Evolutionary conservation across 2,329 filamentous ascomycete genomes (phyloP).

Genomic region (Xylariaceae sp.): DNA sequence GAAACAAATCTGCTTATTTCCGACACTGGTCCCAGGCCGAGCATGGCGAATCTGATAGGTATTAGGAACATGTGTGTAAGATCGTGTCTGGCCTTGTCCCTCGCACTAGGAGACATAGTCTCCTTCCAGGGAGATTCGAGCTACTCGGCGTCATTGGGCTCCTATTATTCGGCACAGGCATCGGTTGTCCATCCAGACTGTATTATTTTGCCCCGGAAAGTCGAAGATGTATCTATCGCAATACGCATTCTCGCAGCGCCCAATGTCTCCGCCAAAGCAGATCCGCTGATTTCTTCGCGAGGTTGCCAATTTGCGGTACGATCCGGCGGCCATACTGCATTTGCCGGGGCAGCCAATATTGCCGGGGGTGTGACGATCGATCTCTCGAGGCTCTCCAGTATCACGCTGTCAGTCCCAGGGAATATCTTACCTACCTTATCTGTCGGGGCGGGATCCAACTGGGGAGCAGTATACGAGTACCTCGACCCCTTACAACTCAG

Average conservation of each 20-base stretch:
- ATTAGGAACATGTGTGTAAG: background rate
- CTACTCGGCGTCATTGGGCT: constrained; percentile 1
- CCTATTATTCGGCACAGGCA: constrained; percentile 3
- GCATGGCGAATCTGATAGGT: background rate
- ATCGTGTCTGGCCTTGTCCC: background rate
- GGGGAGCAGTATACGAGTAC: constrained; percentile 36
- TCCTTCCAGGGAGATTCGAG: background rate
- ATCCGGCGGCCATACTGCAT: constrained; percentile 4
- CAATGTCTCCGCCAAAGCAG: background rate
- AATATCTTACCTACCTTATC: constrained; percentile 17
- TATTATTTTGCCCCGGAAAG: constrained; percentile 5
- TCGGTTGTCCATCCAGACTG: constrained; percentile 1
- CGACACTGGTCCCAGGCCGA: background rate
- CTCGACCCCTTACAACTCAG: constrained; percentile 32
- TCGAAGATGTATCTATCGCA: constrained; percentile 3
- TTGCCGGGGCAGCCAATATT: constrained; percentile 4
- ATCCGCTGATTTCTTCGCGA: background rate
- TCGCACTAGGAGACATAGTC: background rate
- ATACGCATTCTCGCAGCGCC: background rate
- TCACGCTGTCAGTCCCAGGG: constrained; percentile 3
- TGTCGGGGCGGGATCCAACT: constrained; percentile 40
- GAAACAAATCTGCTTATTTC: background rate
- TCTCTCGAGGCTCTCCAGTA: constrained; percentile 3
- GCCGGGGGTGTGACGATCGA: constrained; percentile 6
- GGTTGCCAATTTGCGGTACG: constrained; percentile 6